Evolutionary conservation across 78 protist genomes (phyloP), one percentile per base, ranked within the genome.

Genomic region (Isochrysis galbana): DNA sequence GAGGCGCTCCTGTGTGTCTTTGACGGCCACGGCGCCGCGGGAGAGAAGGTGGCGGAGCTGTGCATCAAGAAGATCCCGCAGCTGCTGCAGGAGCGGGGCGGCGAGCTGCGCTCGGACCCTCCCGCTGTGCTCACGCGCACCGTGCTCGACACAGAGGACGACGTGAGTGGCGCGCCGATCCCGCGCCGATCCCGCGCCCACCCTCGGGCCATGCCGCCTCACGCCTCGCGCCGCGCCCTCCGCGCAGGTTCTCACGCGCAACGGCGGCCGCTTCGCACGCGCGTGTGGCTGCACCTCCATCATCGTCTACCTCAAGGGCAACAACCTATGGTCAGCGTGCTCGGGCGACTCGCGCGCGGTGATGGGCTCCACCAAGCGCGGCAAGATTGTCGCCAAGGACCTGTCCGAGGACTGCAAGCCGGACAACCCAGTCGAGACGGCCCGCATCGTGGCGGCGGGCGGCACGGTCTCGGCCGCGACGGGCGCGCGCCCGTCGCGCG

Each of bases 341-440:
- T 11, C n/a, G 25, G 78, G 78, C 78, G 78, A 69, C 78, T 69
- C 78, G 78, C 78, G 78, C 78, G 78, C 78, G 38, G 4, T 19
- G 42, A 32, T 10, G 19, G 4, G 4, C 42, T n/a, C 7, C 25
- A 0, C 22, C 39, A 38, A 10, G 25, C 42, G 5, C 78, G 3
- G 38, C 32, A 1, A 5, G 25, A 32, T 0, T n/a, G 2, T 29
- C 78, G 78, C 78, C 17, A 0, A 32, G 25, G 78, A 10, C 32
- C 78, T 69, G 32, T 19, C 78, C 32, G 21, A 0, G 25, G 78
- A 69, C 78, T 38, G n/a, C 5, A 69, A 69, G 78, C 39, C 38
- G 38, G 78, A 69, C 78, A 3, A 2, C 42, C 78, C 78, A 10
- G 4, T 1, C 4, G 78, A 69, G 39, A 69, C 7, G 78, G 39